These are phyloP conservation scores for Elsinoe fawcettii DNA, from an alignment of 2,329 filamentous ascomycete genomes.

Conservation along the genomic window DNA sequence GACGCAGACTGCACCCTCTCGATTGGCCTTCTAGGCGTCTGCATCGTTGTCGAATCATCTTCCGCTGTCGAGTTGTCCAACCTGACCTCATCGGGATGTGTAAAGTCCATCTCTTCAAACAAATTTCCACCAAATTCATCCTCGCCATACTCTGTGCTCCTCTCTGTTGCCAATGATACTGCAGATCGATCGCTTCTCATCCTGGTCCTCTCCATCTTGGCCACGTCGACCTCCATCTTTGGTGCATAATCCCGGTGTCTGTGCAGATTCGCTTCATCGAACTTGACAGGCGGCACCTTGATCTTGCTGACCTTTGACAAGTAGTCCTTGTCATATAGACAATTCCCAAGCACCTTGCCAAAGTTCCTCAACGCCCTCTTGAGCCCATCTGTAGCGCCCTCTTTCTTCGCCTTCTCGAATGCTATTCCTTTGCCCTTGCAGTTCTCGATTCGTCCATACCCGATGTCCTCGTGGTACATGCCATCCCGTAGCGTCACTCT, in stretches of 20 bases:
- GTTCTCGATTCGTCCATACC: slow-evolving; percentile 95
- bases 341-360: slow-evolving; percentile 95
- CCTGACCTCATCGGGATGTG: slow-evolving; percentile 68
- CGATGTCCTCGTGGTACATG: slow-evolving; percentile 95
- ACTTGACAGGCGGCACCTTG: slow-evolving; percentile 69
- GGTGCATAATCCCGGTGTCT: slow-evolving; percentile 66
- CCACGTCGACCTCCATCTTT: slow-evolving; percentile 45
- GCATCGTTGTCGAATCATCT: slow-evolving; percentile 20
- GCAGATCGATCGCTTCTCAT: slow-evolving; percentile 29
- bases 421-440: slow-evolving; percentile 89
- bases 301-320: slow-evolving; percentile 82
- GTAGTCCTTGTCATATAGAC: slow-evolving; percentile 95
- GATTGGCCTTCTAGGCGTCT: slow-evolving; percentile 19
- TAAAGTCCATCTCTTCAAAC: slow-evolving; percentile 50
- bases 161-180: slow-evolving; percentile 26
- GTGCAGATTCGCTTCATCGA: slow-evolving; percentile 71
- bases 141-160: slow-evolving; percentile 39
- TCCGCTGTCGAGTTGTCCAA: slow-evolving; percentile 36
- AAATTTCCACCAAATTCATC: slow-evolving; percentile 49
- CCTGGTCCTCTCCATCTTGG: slow-evolving; percentile 1
- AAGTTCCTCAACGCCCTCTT: slow-evolving; percentile 87
- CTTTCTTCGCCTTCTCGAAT: slow-evolving; percentile 98
- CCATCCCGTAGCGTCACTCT: slow-evolving; percentile 85
- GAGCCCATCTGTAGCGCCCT: slow-evolving; percentile 88
- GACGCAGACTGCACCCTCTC: slow-evolving; percentile 20